Conservation (phyloP, 2,329 filamentous ascomycete genomes). For the Phialophora tarda region DNA sequence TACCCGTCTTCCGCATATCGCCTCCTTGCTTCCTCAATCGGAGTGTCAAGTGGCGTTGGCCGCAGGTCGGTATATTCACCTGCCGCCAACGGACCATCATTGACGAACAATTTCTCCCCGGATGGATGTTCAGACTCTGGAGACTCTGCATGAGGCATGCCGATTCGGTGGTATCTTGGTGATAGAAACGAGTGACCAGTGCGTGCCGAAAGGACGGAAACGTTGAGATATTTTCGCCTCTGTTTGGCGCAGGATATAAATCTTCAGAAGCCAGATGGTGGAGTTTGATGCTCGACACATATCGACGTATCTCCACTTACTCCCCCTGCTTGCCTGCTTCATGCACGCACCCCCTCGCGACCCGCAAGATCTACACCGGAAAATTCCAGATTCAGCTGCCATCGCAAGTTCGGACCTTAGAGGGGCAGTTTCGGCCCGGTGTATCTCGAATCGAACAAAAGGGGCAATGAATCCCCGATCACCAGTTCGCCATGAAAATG, state of each 20-base stretch:
- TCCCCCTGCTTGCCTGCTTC: no score
- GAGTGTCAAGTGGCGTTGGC: slow-evolving; percentile 52
- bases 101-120: slow-evolving; percentile 47
- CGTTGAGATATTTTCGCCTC: background rate
- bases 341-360: background rate
- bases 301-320: background rate
- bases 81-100: slow-evolving; percentile 55
- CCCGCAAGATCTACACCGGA: slow-evolving; percentile 16
- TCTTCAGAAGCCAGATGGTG: background rate
- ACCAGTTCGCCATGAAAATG: background rate
- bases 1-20: slow-evolving; percentile 60
- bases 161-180: background rate
- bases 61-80: slow-evolving; percentile 52
- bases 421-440: slow-evolving; percentile 1
- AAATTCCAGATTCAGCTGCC: slow-evolving; percentile 7
- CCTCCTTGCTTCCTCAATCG: slow-evolving; percentile 55
- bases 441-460: slow-evolving; percentile 8
- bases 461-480: slow-evolving; percentile 16
- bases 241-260: slow-evolving; percentile 1
- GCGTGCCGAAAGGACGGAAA: background rate
- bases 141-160: slow-evolving; percentile 32
- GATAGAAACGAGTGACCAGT: background rate
- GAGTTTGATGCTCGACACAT: background rate
- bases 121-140: slow-evolving; percentile 9
- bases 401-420: background rate